Evolutionary conservation across 1,284 basidiomycete species (phyloP), one percentile per base, ranked within the genome.

Genomic region (Sphagnurus paluster): DNA sequence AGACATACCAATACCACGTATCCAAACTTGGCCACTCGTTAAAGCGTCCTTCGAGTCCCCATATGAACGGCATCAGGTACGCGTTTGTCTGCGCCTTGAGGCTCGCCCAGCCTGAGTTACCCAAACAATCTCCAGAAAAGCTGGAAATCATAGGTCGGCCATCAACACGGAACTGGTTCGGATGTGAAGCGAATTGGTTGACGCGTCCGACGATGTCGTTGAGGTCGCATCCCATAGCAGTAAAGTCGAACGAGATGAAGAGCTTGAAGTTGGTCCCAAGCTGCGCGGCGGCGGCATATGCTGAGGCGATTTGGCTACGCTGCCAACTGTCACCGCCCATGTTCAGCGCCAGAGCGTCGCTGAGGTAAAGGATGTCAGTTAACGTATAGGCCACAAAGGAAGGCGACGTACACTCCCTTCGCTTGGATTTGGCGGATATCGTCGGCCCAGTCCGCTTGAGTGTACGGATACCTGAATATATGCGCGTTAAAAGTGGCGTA

Each of bases 211-310:
- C 64, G 34, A 70, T 52, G 46, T 65, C 59, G 25, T 42, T 39
- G 7, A 69, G 45, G 49, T 64, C 51, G 50, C 72, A 74, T 0
- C 56, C 46, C 54, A 72, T 64, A 16, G 62, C 68, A 2, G 68
- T 69, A 43, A 74, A 69, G 56, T 74, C 73, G 54, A 72, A 70
- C 1, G 71, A 74, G 37, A 72, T 57, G 57, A 74, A 73, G n/a
- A 74, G 55, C 49, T 70, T 68, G 42, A 69, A 53, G 26, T 50
- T 49, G 25, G 61, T 62, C 9, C 62, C 63, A 10, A 67, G 45
- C 7, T 54, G 48, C 28, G 55, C 29, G 8, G 70, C 70, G 5
- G 71, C 71, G 19, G 54, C 62, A 50, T 72, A 76, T 1, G 72
- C 73, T 8, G 55, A 63, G 6, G 49, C 57, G n/a, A 75, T 49